A percentile compares a stretch with the other conserved stretches of the same genome.
phyloP scores from a whole-genome alignment of 306 rosid genomes.

The Spatholobus suberectus region DNA sequence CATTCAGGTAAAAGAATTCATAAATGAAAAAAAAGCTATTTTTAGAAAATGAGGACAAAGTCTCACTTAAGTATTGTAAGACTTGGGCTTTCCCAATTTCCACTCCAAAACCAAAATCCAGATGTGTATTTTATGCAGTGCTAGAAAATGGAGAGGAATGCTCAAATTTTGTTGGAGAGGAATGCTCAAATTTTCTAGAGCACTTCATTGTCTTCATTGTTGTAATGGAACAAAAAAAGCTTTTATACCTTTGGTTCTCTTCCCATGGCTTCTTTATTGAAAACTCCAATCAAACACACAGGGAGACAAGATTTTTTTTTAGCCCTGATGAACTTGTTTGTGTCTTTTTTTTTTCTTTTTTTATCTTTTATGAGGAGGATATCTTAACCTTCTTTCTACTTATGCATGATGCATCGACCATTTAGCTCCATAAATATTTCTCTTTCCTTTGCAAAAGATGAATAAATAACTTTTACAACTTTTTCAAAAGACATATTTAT shows the following conservation, averaged over 20 bases:
- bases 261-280: slow-evolving; percentile 11
- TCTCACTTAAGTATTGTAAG: slow-evolving; percentile 1
- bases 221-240: neutral
- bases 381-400: slow-evolving; percentile 19
- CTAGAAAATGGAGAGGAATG: slow-evolving; percentile 1
- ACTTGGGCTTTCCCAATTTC: slow-evolving; percentile 8
- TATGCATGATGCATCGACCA: neutral
- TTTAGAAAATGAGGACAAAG: neutral
- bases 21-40: neutral
- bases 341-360: neutral
- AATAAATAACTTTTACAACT: slow-evolving; percentile 24
- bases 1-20: slow-evolving; percentile 26
- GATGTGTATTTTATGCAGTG: neutral
- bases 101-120: neutral
- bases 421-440: slow-evolving; percentile 16
- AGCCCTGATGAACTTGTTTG: neutral
- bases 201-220: slow-evolving; percentile 17
- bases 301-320: slow-evolving; percentile 19
- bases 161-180: slow-evolving; percentile 23
- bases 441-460: neutral
- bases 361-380: slow-evolving; percentile 27
- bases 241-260: slow-evolving; percentile 11
- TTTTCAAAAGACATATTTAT: slow-evolving; percentile 27
- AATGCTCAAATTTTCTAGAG: slow-evolving; percentile 16
- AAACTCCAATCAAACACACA: neutral